Conservation (phyloP, 2,329 filamentous ascomycete genomes). For the Didymella lethalis region DNA sequence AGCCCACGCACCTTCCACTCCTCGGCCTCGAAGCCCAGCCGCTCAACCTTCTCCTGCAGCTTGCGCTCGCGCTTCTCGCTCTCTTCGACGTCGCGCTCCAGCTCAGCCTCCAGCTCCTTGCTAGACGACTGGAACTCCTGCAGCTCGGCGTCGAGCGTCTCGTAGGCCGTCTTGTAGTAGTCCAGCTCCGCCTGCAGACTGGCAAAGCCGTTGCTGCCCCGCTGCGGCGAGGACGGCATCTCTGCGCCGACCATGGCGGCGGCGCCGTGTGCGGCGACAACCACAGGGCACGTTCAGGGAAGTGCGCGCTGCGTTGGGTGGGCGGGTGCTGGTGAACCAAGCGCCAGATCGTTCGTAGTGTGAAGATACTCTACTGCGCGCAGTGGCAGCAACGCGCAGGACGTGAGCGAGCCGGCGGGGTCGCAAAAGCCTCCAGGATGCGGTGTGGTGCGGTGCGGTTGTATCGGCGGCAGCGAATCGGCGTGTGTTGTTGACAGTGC, state of each 20-base stretch:
- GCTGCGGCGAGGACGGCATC: slow-evolving; percentile 45
- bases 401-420: slow-evolving; percentile 22
- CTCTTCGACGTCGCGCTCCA: slow-evolving; percentile 95
- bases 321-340: slow-evolving; percentile 33
- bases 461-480: slow-evolving; percentile 38
- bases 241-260: slow-evolving; percentile 43
- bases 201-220: slow-evolving; percentile 40
- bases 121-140: slow-evolving; percentile 94
- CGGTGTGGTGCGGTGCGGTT: slow-evolving; percentile 23
- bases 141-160: slow-evolving; percentile 88
- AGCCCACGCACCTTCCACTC: slow-evolving; percentile 87
- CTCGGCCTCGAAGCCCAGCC: slow-evolving; percentile 85
- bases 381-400: slow-evolving; percentile 13
- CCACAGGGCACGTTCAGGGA: slow-evolving; percentile 36
- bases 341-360: slow-evolving; percentile 1
- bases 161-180: slow-evolving; percentile 97
- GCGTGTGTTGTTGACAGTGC: slow-evolving; percentile 32
- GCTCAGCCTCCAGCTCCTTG: slow-evolving; percentile 89
- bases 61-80: slow-evolving; percentile 91
- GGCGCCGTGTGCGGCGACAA: slow-evolving; percentile 26
- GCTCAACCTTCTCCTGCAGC: slow-evolving; percentile 86
- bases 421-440: slow-evolving; percentile 27
- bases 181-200: slow-evolving; percentile 76
- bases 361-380: slow-evolving; percentile 10
- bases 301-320: slow-evolving; percentile 28